Evolutionary conservation across 768 basidiomycete species (phyloP), one percentile per base, ranked within the genome.

Genomic region (Suillus luteus): DNA sequence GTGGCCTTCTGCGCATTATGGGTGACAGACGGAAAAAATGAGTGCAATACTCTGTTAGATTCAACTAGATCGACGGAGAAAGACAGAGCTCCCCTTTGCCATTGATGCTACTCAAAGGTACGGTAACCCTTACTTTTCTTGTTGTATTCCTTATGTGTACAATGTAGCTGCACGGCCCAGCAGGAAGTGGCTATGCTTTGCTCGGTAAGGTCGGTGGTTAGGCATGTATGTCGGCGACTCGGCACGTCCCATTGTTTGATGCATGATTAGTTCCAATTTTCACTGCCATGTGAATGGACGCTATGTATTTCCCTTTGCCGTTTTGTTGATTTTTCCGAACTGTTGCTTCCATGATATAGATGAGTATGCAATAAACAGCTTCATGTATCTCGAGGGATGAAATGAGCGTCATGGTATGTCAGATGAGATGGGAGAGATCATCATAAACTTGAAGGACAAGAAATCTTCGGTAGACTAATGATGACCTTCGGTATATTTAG

Each of bases 141-240:
- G 2, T 60, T 37, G 66, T n/a, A 41, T 52, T 46, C 27, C 35
- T n/a, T 5, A 44, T 31, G 44, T 24, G 8, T 59, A 31, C 63
- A 14, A 41, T 12, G 7, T 66, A 93, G 91, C 76, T 86, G 64
- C 83, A 91, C 68, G 91, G 91, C 5, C 91, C 91, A 0, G 84
- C 85, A 70, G 91, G 91, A 24, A 81, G 78, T 63, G 91, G 91
- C 27, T 92, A 92, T 72, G 91, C 90, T n/a, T 72, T 92, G 40
- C 73, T 89, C 3, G 84, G 85, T 35, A 83, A 81, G 64, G 76
- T 79, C 0, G 83, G 83, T 35, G 80, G 80, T 60, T 84, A 66
- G 17, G 17, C 10, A 31, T 52, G 31, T 52, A 52, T 52, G 1
- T 19, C 10, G 10, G 17, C 17, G 31, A 33, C 17, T 52, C 51